Evolutionary conservation across 441 rosid genomes (phyloP).

Genomic region (Populus trichocarpa): DNA sequence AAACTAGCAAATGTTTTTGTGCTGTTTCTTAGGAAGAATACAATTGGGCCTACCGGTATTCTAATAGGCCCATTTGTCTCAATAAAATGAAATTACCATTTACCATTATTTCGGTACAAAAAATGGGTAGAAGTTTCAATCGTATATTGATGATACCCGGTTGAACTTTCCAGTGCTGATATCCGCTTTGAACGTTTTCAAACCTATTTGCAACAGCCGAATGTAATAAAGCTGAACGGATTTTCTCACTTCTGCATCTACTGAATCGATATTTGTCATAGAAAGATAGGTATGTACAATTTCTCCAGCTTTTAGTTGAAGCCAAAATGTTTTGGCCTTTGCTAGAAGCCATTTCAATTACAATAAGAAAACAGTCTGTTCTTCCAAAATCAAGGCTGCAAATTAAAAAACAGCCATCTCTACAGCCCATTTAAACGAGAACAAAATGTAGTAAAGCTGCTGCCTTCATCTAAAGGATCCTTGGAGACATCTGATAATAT

Average conservation of each 20-base stretch:
- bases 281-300: neutral
- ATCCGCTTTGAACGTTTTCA: neutral
- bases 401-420: conserved; percentile 14
- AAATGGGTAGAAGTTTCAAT: neutral
- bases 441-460: conserved; percentile 5
- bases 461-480: neutral
- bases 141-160: neutral
- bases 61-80: too few species aligned
- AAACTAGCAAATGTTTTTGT: too few species aligned
- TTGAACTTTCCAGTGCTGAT: too few species aligned
- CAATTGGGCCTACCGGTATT: too few species aligned
- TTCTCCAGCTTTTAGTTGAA: conserved; percentile 5
- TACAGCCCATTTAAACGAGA: conserved; percentile 7
- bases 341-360: neutral
- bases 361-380: neutral
- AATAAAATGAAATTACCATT: too few species aligned
- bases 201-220: neutral
- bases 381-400: conserved; percentile 6
- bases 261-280: neutral
- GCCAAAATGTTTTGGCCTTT: conserved; percentile 12
- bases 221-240: neutral
- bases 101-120: too few species aligned
- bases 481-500: neutral
- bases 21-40: too few species aligned
- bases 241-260: neutral